These are phyloP conservation scores for Achaetomium macrosporum DNA, from an alignment of 2,329 filamentous ascomycete species.

Conservation along the genomic window DNA sequence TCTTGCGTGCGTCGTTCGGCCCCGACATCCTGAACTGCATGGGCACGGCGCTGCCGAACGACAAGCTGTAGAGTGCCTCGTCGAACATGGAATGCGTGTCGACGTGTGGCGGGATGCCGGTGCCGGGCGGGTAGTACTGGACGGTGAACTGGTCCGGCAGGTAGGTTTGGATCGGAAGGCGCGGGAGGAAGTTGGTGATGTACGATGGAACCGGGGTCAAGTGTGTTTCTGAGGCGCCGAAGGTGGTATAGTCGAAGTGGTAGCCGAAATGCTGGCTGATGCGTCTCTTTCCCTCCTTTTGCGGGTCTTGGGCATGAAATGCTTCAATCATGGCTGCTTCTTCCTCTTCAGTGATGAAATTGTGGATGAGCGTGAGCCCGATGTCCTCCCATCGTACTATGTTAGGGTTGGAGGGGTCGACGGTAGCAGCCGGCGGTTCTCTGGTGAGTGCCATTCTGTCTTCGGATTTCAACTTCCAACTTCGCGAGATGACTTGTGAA, in stretches of 20 bases:
- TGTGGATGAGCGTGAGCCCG: conserved; percentile 21
- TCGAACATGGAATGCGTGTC: conserved; percentile 49
- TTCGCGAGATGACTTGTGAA: too few relatives aligned
- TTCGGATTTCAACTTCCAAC: too few relatives aligned
- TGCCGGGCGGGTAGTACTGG: conserved; percentile 54
- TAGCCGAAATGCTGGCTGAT: conserved; percentile 25
- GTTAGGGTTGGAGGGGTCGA: conserved; percentile 17
- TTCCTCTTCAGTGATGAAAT: conserved; percentile 24
- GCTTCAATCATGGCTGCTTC: conserved; percentile 22
- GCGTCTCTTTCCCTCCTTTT: conserved; percentile 13
- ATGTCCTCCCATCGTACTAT: conserved; percentile 21
- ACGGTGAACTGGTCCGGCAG: conserved; percentile 46
- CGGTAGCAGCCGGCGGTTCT: conserved; percentile 7
- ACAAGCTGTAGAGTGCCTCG: conserved; percentile 40
- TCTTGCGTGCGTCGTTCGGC: conserved; percentile 24
- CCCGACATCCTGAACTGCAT: conserved; percentile 37
- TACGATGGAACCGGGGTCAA: conserved; percentile 23
- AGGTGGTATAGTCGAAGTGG: conserved; percentile 25
- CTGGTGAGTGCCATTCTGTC: not conserved
- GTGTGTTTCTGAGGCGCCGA: conserved; percentile 20
- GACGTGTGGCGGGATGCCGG: conserved; percentile 56
- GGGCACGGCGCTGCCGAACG: conserved; percentile 37
- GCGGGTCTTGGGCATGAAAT: conserved; percentile 18
- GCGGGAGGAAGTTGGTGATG: conserved; percentile 28
- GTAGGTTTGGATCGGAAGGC: conserved; percentile 31